These are phyloP conservation scores for Cladosporium sphaerospermum DNA, from an alignment of 2,329 filamentous ascomycete species.

Conservation along the genomic window DNA sequence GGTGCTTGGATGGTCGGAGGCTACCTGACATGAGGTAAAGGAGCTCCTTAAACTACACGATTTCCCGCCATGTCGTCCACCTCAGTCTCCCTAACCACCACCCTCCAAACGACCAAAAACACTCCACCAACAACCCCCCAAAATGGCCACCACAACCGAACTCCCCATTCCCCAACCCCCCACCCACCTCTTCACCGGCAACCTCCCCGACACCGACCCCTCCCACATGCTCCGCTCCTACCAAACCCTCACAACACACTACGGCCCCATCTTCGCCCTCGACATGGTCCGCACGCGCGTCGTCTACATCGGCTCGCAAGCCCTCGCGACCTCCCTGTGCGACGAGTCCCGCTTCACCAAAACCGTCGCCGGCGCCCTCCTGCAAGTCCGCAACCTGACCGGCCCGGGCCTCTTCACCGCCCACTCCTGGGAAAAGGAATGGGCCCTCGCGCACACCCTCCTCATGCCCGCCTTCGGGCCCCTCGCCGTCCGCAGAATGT, in stretches of 20 bases:
- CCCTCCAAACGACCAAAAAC: no score
- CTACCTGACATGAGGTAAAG: no score
- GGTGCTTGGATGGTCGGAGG: no score
- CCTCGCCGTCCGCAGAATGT: constrained; percentile 39
- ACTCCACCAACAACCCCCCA: not conserved
- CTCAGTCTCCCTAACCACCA: not conserved
- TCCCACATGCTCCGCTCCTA: constrained; percentile 44
- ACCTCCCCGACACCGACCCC: constrained; percentile 55
- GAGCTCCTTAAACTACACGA: no score
- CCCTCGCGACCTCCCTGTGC: constrained; percentile 34
- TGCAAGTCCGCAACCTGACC: constrained; percentile 53
- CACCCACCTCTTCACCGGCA: constrained; percentile 59
- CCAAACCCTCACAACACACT: constrained; percentile 56
- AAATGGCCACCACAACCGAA: not conserved
- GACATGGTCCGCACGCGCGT: constrained; percentile 27
- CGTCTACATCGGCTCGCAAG: constrained; percentile 17
- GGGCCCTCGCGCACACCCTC: constrained; percentile 36
- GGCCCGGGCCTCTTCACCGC: constrained; percentile 37
- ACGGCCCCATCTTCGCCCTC: constrained; percentile 31
- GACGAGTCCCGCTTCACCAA: constrained; percentile 51
- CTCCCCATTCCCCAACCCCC: constrained; percentile 48
- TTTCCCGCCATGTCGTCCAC: no score
- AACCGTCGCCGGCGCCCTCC: constrained; percentile 44
- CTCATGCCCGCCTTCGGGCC: constrained; percentile 45
- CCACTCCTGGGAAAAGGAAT: constrained; percentile 34